Evolutionary conservation across 805 yeast genomes (phyloP), one percentile per base, ranked within the genome.

Genomic region (Yamadazyma insecticola): DNA sequence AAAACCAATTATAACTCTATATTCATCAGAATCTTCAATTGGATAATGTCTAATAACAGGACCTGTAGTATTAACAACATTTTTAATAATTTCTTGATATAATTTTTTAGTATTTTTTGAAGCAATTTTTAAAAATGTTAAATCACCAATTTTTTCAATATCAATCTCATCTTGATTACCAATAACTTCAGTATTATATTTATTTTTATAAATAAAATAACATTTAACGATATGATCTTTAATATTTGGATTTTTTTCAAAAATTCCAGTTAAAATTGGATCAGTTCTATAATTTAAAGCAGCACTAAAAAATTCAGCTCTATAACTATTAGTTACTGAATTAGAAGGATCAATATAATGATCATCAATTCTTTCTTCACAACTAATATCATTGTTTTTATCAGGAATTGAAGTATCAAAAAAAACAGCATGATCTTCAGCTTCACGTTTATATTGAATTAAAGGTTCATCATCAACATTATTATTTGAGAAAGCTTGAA

Each of bases 41-140:
- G 90, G 81, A 48, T 78, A 81, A 51, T 87, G 85, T 60, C 81
- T 89, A 50, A 92, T 87, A 16, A 88, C 94, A 13, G 97, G 97
- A 35, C 97, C 97, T 30, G 87, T 80, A 40, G 90, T 77, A 38
- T 65, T 63, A 34, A 72, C 67, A n/a, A 80, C 88, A 47, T 79
- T 74, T 29, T 67, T 57, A 53, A 89, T 77, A 36, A 90, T 72
- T 29, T 76, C 78, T 30, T 81, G 73, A 58, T 90, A 90, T 28
- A 88, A 65, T 35, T 67, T 59, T 58, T 85, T 87, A 28, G 96
- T 90, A 57, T 85, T 86, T 14, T 63, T 64, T 4, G 95, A 75
- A 26, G 92, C 86, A 45, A 83, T 83, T 40, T 78, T 76, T 54
- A 74, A 67, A 63, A 90, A 89, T 6, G 86, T 76, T 40, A 63